Evolutionary conservation across 176 grass and related monocot species (phyloP), one percentile per base, ranked within the genome.

Genomic region (Elymus sibiricus): DNA sequence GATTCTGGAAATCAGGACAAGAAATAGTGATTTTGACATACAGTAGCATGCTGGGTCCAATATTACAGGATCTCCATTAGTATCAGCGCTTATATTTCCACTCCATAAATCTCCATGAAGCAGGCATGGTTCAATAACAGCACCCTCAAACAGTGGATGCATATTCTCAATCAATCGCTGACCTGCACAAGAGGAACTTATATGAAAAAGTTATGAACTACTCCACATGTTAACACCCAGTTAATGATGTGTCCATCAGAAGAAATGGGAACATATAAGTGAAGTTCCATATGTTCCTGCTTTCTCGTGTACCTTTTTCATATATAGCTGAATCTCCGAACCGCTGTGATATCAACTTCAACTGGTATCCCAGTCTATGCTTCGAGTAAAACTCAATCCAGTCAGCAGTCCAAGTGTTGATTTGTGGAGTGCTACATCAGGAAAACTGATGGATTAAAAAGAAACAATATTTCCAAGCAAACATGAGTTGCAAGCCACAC

Each of bases 91-190:
- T 84, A 99, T 93, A 67, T 99, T 99, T 58, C 97, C 97, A 24
- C 92, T 99, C 97, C 97, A 96, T 64, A 99, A 84, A 75, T 99
- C 97, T 37, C 94, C 97, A 87, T 99, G 97, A 84, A 93, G 90
- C 83, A 99, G 92, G 80, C 97, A 94, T 21, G 94, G 92, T 24
- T 99, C 89, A 47, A 96, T 32, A 39, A 88, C 76, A 75, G 83
- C 92, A 12, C 90, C 94, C 59, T 96, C 83, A 42, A 99, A 96
- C 78, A 99, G 90, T 73, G 81, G 85, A 44, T 19, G 75, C 11
- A 99, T 89, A 64, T 91, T 99, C 63, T 93, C 69, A 14, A 91
- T 86, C 77, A 99, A 82, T 19, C 27, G 64, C 80, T 99, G 87
- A 76, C 97, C 97, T 99, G 46, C 62, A 11, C 39, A 75, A 60